Base-by-base conservation (phyloP, 1,139 yeast genomes). In the Debaryomyces sp. region DNA sequence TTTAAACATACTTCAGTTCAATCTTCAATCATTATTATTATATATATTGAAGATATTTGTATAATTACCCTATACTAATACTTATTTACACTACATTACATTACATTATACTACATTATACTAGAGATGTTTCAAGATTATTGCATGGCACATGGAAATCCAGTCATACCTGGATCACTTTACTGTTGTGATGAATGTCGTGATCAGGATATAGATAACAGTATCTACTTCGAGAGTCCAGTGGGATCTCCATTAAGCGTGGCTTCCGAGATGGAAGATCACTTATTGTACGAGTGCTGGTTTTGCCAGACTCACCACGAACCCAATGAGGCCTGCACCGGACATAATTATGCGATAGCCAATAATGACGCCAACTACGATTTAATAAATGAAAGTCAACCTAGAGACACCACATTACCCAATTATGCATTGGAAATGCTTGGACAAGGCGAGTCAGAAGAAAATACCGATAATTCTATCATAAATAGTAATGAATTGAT, bases 171-270 rank as follows among this genome's bases (percentile, higher is more conserved):
- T 1, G 58, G 56, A 6, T 57, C 62, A 6, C 53, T 59, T 22
- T 59, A 59, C 50, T 60, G 64, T 46, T 47, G 57, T 43, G 60
- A 56, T 40, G 62, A 58, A 43, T 59, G 63, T 44, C 51, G 54
- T 27, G 37, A 50, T 4, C 49, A 51, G 45, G 62, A 60, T 24
- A 33, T 50, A 43, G 51, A 42, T 27, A 27, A 27, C 51, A 49
- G 34, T 23, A 17, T 21, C 24, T 21, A 36, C 41, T 36, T 21
- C 26, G 41, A 43, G 21, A 36, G 39, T 18, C 42, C 41, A 9
- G 21, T 27, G 10, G 45, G 37, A 2, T 41, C 43, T 12, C 43
- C 43, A 41, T 41, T 41, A 30, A 22, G 21, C 26, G n/a, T 30
- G 9, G 15, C 43, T 10, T 29, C 24, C 6, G 37, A 37, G 12